Evolutionary conservation across 2,329 filamentous ascomycete species (phyloP).

Genomic region (Exophiala sp.): DNA sequence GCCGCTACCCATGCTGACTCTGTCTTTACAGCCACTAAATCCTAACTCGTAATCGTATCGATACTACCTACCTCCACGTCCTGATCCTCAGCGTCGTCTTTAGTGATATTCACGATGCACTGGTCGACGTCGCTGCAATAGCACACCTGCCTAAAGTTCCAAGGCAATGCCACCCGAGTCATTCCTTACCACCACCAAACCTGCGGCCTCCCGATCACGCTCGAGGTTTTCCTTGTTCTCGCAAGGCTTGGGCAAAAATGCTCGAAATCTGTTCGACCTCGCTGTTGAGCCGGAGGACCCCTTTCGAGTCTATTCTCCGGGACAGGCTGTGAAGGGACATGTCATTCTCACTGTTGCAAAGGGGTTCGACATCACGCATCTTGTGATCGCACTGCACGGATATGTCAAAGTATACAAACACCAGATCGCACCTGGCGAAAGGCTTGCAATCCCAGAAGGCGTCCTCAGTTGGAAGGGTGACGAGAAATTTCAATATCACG

Average conservation of each 20-base stretch:
- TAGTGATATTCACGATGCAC: slow-evolving; percentile 11
- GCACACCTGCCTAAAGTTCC: slow-evolving; percentile 18
- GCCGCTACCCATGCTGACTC: not conserved
- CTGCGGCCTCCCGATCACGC: slow-evolving; percentile 39
- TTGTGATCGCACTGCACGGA: slow-evolving; percentile 61
- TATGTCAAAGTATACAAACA: slow-evolving; percentile 65
- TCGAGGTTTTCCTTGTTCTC: slow-evolving; percentile 54
- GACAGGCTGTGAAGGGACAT: slow-evolving; percentile 59
- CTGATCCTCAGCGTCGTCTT: not conserved
- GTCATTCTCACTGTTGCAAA: slow-evolving; percentile 59
- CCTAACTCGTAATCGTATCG: not conserved
- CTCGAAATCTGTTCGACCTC: slow-evolving; percentile 59
- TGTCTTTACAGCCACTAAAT: not conserved
- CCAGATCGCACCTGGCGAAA: slow-evolving; percentile 54
- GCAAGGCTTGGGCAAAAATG: slow-evolving; percentile 51
- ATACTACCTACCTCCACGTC: not conserved
- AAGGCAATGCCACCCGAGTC: slow-evolving; percentile 29
- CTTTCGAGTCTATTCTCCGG: slow-evolving; percentile 60
- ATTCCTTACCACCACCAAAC: slow-evolving; percentile 41
- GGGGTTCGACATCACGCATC: slow-evolving; percentile 60
- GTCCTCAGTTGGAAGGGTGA: slow-evolving; percentile 55
- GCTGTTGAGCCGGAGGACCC: slow-evolving; percentile 62
- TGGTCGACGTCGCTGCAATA: slow-evolving; percentile 13
- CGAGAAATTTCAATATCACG: slow-evolving; percentile 54
- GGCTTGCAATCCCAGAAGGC: slow-evolving; percentile 47